phyloP scores from a whole-genome alignment of 2,329 filamentous ascomycete species.

The Seiridium cupressi region DNA sequence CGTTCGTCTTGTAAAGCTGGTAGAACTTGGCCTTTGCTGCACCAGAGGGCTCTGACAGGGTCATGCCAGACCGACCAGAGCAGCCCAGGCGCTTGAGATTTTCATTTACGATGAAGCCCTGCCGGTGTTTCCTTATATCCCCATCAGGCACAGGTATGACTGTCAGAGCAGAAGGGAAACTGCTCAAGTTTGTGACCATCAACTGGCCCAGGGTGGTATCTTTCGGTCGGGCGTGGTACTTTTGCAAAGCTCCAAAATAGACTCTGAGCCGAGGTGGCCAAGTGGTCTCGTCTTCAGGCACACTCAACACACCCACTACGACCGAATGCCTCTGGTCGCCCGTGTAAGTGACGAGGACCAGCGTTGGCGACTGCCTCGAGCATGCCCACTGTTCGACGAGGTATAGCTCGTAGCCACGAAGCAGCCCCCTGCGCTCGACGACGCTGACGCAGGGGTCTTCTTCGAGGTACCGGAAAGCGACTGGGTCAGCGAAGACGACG shows the following conservation, averaged over 20 bases:
- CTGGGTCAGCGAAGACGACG: conserved; percentile 58
- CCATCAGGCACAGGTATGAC: conserved; percentile 90
- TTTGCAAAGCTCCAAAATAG: conserved; percentile 83
- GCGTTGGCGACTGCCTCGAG: conserved; percentile 84
- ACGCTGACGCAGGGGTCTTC: conserved; percentile 77
- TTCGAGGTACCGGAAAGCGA: conserved; percentile 72
- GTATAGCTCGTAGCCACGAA: conserved; percentile 89
- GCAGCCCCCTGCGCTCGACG: conserved; percentile 65
- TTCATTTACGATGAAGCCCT: conserved; percentile 90
- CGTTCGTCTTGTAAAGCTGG: conserved; percentile 84
- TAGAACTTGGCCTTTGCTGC: conserved; percentile 90
- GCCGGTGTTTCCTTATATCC: conserved; percentile 75
- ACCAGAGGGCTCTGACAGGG: conserved; percentile 71
- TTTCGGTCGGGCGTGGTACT: conserved; percentile 81
- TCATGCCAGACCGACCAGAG: conserved; percentile 84
- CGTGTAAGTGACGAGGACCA: conserved; percentile 90
- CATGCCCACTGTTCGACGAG: conserved; percentile 98
- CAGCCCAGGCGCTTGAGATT: conserved; percentile 90
- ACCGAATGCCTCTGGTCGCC: conserved; percentile 78
- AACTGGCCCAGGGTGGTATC: conserved; percentile 80
- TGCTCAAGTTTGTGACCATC: conserved; percentile 92
- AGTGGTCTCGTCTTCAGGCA: conserved; percentile 73
- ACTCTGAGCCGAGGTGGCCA: conserved; percentile 79
- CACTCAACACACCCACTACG: conserved; percentile 75
- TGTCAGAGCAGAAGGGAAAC: conserved; percentile 86